Percentiles rank a stretch among this genome's conserved stretches.
These are phyloP conservation scores for Beverwykella pulmonaria DNA, from an alignment of 495 filamentous ascomycete genomes.

Conservation along the genomic window DNA sequence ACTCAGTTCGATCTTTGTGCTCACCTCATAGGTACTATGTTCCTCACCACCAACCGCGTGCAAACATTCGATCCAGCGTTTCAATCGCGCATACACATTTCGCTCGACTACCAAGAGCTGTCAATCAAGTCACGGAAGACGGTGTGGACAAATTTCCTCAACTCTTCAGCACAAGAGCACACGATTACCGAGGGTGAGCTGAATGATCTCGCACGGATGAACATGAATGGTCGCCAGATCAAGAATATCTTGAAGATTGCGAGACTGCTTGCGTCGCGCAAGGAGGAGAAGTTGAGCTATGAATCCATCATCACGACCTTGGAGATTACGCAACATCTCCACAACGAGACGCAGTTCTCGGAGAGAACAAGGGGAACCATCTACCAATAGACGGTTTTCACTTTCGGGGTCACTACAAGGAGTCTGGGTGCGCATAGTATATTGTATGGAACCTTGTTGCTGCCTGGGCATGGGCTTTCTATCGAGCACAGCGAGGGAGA, in stretches of 20 bases:
- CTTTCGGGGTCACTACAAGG: no score
- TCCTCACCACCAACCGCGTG: slow-evolving; percentile 47
- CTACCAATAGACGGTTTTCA: slow-evolving; percentile 11
- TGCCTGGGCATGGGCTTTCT: neutral
- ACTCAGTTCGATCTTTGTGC: slow-evolving; percentile 42
- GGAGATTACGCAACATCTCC: slow-evolving; percentile 51
- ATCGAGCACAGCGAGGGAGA: no score
- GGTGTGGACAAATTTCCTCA: slow-evolving; percentile 54
- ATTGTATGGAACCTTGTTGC: no score
- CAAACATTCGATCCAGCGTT: slow-evolving; percentile 48
- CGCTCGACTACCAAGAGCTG: slow-evolving; percentile 48
- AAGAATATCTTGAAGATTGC: slow-evolving; percentile 67
- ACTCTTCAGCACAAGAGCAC: slow-evolving; percentile 37
- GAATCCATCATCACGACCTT: slow-evolving; percentile 54
- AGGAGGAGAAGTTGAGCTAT: slow-evolving; percentile 45
- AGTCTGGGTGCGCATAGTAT: no score
- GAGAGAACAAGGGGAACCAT: slow-evolving; percentile 23
- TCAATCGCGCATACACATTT: slow-evolving; percentile 50
- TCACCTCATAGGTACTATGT: slow-evolving; percentile 44
- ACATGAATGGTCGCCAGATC: slow-evolving; percentile 66
- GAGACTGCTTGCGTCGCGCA: slow-evolving; percentile 47
- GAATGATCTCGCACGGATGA: slow-evolving; percentile 47
- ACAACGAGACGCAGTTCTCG: slow-evolving; percentile 38
- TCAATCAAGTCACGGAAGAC: slow-evolving; percentile 37
- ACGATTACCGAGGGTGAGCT: slow-evolving; percentile 50